A percentile compares a stretch with the other conserved stretches of the same genome.
These are phyloP conservation scores for Articulospora tetracladia DNA, from an alignment of 495 filamentous ascomycete genomes.

Conservation along the genomic window DNA sequence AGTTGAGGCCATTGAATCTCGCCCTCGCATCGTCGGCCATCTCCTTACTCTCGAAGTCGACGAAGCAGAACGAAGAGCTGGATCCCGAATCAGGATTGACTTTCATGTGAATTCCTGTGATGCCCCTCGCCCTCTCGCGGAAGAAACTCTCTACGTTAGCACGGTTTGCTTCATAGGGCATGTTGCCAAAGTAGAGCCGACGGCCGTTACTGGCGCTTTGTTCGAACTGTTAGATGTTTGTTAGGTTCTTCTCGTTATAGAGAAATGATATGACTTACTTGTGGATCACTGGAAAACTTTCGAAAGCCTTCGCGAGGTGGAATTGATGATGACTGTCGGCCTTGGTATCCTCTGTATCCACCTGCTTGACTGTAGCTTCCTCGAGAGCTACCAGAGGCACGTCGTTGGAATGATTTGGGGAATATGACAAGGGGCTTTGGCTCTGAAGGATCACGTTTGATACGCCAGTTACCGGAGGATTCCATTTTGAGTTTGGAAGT, in stretches of 20 bases:
- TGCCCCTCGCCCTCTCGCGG: slow-evolving; percentile 19
- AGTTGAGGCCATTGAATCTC: slow-evolving; percentile 45
- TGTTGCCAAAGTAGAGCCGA: slow-evolving; percentile 64
- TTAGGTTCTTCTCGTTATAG: neutral
- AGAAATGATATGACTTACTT: neutral
- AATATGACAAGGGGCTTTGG: neutral
- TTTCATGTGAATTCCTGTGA: slow-evolving; percentile 61
- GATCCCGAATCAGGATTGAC: slow-evolving; percentile 63
- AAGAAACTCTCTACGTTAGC: slow-evolving; percentile 59
- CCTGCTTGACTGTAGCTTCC: neutral
- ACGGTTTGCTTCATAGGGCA: slow-evolving; percentile 59
- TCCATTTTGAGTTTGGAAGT: slow-evolving; percentile 19
- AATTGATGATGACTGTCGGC: neutral
- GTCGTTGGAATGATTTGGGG: neutral
- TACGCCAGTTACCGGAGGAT: slow-evolving; percentile 22
- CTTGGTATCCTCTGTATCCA: neutral
- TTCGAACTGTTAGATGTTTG: slow-evolving; percentile 25
- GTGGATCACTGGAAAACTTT: slow-evolving; percentile 2
- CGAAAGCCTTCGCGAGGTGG: slow-evolving; percentile 1
- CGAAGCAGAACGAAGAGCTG: slow-evolving; percentile 71
- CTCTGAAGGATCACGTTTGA: slow-evolving; percentile 15
- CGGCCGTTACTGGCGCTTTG: slow-evolving; percentile 46
- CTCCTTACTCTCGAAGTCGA: slow-evolving; percentile 55
- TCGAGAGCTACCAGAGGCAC: too few relatives aligned
- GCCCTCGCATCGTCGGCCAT: slow-evolving; percentile 53